These are phyloP conservation scores for Trapa bicornis DNA, from an alignment of 345 rosid species.

Conservation along the genomic window DNA sequence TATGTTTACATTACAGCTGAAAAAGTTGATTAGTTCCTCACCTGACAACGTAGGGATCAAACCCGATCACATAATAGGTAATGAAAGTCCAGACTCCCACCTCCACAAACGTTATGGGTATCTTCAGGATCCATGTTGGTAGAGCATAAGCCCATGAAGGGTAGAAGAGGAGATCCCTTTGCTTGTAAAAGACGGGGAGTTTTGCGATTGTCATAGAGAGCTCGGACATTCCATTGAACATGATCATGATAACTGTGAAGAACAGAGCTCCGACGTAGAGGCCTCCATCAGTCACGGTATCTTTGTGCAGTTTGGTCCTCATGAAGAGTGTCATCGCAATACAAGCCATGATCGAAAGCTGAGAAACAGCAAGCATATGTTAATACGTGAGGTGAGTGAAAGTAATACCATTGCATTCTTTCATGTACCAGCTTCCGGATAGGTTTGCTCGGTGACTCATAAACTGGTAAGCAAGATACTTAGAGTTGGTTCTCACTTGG, in stretches of 20 bases:
- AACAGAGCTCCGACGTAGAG: constrained; percentile 26
- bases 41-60: constrained; percentile 36
- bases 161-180: constrained; percentile 34
- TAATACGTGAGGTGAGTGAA: not conserved
- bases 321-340: constrained; percentile 26
- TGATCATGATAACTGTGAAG: constrained; percentile 11
- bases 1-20: not conserved
- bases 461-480: not conserved
- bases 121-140: constrained; percentile 38
- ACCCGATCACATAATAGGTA: constrained; percentile 33
- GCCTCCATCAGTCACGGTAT: constrained; percentile 14
- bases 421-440: not conserved
- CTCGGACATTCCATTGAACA: constrained; percentile 29
- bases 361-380: not conserved
- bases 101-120: constrained; percentile 27
- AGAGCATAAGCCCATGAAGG: constrained; percentile 37
- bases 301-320: constrained; percentile 22
- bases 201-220: constrained; percentile 25
- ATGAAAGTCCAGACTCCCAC: constrained; percentile 27
- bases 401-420: not conserved
- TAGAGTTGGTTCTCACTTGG: constrained; percentile 20
- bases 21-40: not conserved
- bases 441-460: not conserved
- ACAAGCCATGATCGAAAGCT: constrained; percentile 17
- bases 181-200: constrained; percentile 46